Evolutionary conservation across 2,329 filamentous ascomycete species (phyloP).

Genomic region (Fusarium nygamai): DNA sequence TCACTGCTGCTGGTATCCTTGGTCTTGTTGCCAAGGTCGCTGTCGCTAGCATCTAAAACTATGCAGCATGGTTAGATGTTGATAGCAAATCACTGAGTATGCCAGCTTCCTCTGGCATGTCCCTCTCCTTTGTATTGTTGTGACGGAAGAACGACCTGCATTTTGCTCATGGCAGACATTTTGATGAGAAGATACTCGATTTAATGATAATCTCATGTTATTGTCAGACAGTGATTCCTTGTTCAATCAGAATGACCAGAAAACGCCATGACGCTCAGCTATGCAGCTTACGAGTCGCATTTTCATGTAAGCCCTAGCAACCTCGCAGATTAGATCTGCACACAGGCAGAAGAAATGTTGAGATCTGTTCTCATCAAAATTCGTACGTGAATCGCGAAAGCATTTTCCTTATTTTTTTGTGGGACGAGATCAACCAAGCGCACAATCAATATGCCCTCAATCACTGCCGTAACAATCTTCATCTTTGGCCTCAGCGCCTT

Average conservation of each 20-base stretch:
- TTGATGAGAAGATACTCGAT: neutral
- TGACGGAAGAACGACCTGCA: neutral
- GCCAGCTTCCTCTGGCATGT: slow-evolving; percentile 14
- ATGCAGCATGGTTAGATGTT: neutral
- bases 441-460: neutral
- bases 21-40: slow-evolving; percentile 28
- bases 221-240: neutral
- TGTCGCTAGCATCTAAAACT: slow-evolving; percentile 4
- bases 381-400: neutral
- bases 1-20: slow-evolving; percentile 31
- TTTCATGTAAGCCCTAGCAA: neutral
- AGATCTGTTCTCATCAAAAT: neutral
- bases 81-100: neutral
- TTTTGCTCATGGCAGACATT: neutral
- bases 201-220: neutral
- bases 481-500: slow-evolving; percentile 26
- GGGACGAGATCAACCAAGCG: neutral
- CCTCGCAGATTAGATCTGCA: neutral
- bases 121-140: neutral
- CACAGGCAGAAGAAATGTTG: neutral
- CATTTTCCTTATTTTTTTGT: rapidly evolving
- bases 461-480: slow-evolving; percentile 9
- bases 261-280: neutral
- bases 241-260: neutral
- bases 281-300: neutral